A percentile compares a stretch with the other conserved stretches of the same genome.
Conservation (phyloP, 805 yeast species). For the Candida manassasensis region DNA sequence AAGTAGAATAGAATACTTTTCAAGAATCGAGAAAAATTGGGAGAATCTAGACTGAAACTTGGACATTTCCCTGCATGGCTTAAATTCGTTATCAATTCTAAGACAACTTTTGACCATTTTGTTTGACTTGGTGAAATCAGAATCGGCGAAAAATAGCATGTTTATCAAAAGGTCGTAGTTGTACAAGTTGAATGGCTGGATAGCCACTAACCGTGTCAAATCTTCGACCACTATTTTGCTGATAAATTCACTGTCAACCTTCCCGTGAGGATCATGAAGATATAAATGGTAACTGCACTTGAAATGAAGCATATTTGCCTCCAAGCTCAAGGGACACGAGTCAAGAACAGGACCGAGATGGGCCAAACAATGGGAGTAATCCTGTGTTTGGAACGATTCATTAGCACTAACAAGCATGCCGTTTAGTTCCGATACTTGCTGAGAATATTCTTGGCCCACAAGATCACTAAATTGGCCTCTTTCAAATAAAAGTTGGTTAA, state of each 20-base stretch:
- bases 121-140: constrained; percentile 49
- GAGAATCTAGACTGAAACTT: constrained; percentile 48
- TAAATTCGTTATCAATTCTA: constrained; percentile 70
- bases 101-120: constrained; percentile 61
- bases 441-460: constrained; percentile 12
- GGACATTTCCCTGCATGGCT: constrained; percentile 52
- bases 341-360: constrained; percentile 22
- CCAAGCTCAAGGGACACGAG: constrained; percentile 39
- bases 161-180: constrained; percentile 24
- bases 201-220: constrained; percentile 21
- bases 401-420: constrained; percentile 3
- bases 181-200: constrained; percentile 24
- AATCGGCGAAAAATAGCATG: constrained; percentile 43
- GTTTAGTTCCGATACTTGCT: constrained; percentile 11
- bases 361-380: constrained; percentile 22
- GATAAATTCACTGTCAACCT: constrained; percentile 6
- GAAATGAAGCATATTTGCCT: constrained; percentile 6
- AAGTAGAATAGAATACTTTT: constrained; percentile 39
- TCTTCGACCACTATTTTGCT: constrained; percentile 19
- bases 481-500: constrained; percentile 46
- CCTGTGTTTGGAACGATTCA: constrained; percentile 2
- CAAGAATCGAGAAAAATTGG: constrained; percentile 33
- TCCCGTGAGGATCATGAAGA: constrained; percentile 2
- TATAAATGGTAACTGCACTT: constrained; percentile 6
- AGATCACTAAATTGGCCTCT: constrained; percentile 43